These are phyloP conservation scores for Fragosphaeria purpurea DNA, from an alignment of 2,329 filamentous ascomycete species.

Conservation along the genomic window DNA sequence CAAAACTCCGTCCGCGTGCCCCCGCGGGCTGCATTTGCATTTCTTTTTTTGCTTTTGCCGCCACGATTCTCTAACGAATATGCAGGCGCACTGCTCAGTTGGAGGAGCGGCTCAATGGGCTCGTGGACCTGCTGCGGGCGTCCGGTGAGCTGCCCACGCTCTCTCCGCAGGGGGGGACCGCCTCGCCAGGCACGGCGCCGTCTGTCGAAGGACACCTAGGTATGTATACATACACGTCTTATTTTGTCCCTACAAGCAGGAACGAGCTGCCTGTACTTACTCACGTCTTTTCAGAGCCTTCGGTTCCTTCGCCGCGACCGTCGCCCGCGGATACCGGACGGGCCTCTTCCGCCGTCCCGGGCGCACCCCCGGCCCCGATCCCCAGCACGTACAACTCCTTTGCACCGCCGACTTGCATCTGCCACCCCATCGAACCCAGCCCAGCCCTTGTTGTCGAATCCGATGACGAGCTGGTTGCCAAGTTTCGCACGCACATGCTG, in stretches of 20 bases:
- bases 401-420: slow-evolving; percentile 37
- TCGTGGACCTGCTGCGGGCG: slow-evolving; percentile 37
- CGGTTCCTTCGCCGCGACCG: not conserved
- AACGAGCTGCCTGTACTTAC: too few species aligned
- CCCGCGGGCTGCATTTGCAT: not conserved
- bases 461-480: slow-evolving; percentile 35
- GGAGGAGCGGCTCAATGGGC: slow-evolving; percentile 38
- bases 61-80: not conserved
- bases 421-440: slow-evolving; percentile 28
- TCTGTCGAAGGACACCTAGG: not conserved
- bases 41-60: not conserved
- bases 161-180: not conserved
- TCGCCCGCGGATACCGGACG: not conserved
- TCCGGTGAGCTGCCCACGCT: slow-evolving; percentile 25
- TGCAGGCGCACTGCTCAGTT: slow-evolving; percentile 38
- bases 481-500: slow-evolving; percentile 33
- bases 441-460: slow-evolving; percentile 32
- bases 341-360: not conserved
- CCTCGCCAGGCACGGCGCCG: slow-evolving; percentile 1
- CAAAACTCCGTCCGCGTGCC: slow-evolving; percentile 1
- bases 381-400: slow-evolving; percentile 31
- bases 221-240: too few species aligned
- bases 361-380: slow-evolving; percentile 2
- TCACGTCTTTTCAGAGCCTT: not conserved
- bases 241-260: too few species aligned